Evolutionary conservation across 345 rosid genomes (phyloP).

Genomic region (Citrus australasica): DNA sequence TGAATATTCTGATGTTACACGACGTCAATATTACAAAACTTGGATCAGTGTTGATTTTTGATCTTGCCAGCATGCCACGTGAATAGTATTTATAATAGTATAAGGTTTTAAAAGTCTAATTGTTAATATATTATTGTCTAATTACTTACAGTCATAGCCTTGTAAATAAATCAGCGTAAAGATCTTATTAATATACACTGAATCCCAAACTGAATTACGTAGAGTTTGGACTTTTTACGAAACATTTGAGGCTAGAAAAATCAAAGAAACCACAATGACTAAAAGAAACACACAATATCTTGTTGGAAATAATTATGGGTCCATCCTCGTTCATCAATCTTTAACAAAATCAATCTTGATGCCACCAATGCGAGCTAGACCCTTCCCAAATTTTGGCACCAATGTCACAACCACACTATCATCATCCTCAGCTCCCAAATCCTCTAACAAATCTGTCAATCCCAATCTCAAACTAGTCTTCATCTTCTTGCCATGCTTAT

Average conservation of each 20-base stretch:
- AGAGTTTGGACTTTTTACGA: background rate
- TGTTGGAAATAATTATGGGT: background rate
- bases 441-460: slow-evolving; percentile 49
- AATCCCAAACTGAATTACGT: no score
- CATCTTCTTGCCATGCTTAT: slow-evolving; percentile 37
- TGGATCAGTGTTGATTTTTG: no score
- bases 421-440: slow-evolving; percentile 47
- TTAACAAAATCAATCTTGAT: slow-evolving; percentile 34
- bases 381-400: slow-evolving; percentile 37
- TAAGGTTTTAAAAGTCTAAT: no score
- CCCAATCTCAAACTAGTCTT: slow-evolving; percentile 39
- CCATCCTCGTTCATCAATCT: slow-evolving; percentile 11
- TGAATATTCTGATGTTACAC: no score
- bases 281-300: background rate
- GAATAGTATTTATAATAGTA: no score
- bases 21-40: no score
- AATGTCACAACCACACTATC: slow-evolving; percentile 46
- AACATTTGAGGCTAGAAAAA: background rate
- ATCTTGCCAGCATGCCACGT: no score
- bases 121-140: no score
- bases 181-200: background rate
- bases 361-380: slow-evolving; percentile 29
- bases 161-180: no score
- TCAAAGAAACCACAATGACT: background rate
- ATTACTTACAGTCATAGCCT: no score